Conservation (phyloP, 2,329 filamentous ascomycete species). For the Hysterium pulicare region DNA sequence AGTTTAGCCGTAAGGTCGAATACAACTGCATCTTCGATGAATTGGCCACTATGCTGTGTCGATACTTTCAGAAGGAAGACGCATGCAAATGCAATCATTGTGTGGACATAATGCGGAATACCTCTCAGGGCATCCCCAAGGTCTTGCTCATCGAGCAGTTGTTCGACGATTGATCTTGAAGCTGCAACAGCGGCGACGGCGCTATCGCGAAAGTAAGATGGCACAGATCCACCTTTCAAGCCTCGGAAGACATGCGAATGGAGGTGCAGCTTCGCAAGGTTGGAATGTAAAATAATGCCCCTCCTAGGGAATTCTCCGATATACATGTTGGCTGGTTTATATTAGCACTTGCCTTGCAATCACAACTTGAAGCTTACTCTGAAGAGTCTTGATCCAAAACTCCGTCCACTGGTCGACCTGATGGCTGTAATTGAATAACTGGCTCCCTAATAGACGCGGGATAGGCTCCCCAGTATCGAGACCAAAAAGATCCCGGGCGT, state of each 20-base stretch:
- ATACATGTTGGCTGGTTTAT: constrained; percentile 34
- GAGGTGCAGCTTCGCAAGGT: constrained; percentile 54
- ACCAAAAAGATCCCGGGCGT: constrained; percentile 54
- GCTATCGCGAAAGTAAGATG: constrained; percentile 46
- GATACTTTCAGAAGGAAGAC: constrained; percentile 52
- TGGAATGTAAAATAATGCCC: constrained; percentile 51
- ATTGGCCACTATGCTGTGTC: constrained; percentile 40
- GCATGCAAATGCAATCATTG: constrained; percentile 54
- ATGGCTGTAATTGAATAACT: constrained; percentile 42
- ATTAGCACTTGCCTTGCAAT: neutral
- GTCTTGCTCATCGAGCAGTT: constrained; percentile 44
- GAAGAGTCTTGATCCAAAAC: constrained; percentile 45
- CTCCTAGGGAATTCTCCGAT: constrained; percentile 50
- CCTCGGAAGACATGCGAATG: constrained; percentile 49
- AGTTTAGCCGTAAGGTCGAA: constrained; percentile 38
- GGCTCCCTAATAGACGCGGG: constrained; percentile 50
- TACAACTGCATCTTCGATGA: constrained; percentile 39
- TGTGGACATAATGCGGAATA: constrained; percentile 52
- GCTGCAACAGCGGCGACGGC: constrained; percentile 48
- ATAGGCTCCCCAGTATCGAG: constrained; percentile 53
- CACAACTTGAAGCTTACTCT: constrained; percentile 32
- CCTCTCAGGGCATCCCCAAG: constrained; percentile 41
- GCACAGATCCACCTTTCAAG: constrained; percentile 47
- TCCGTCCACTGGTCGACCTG: constrained; percentile 52
- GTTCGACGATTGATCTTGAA: constrained; percentile 45